These are phyloP conservation scores for Rhizomucor miehei DNA, from an alignment of 371 early-diverging fungal genomes.

Conservation along the genomic window DNA sequence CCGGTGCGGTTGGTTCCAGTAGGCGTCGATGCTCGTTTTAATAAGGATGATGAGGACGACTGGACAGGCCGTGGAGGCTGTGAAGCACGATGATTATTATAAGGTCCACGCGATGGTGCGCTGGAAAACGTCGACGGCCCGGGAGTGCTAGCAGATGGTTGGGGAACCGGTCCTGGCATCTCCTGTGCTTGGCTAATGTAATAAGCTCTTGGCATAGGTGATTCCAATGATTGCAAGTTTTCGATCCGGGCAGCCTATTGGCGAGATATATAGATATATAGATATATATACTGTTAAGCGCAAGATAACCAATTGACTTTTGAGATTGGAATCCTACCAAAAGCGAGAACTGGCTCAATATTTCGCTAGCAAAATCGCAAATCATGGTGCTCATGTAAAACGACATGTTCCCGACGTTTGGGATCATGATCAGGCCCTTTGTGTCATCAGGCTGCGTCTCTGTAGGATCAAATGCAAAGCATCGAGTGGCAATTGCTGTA, in stretches of 20 bases:
- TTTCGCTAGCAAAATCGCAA: conserved; percentile 67
- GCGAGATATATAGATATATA: no score
- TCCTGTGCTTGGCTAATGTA: conserved; percentile 11
- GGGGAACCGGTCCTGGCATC: conserved; percentile 10
- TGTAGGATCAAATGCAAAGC: conserved; percentile 82
- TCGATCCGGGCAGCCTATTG: conserved; percentile 34
- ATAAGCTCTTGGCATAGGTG: conserved; percentile 24
- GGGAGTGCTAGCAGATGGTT: conserved; percentile 22
- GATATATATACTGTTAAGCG: no score
- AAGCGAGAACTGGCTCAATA: conserved; percentile 49
- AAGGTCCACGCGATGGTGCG: background rate
- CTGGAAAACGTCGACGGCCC: conserved; percentile 1
- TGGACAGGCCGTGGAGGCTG: conserved; percentile 21
- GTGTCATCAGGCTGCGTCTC: conserved; percentile 73
- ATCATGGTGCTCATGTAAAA: conserved; percentile 80
- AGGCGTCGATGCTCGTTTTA: conserved; percentile 22
- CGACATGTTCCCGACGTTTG: conserved; percentile 76
- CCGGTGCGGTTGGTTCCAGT: conserved; percentile 4
- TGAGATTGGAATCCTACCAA: conserved; percentile 18
- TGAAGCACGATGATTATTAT: conserved; percentile 10
- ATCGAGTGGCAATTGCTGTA: conserved; percentile 67
- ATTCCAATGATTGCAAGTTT: conserved; percentile 26
- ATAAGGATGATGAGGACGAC: conserved; percentile 20
- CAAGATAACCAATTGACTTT: no score
- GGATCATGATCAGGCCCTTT: conserved; percentile 77